These are phyloP conservation scores for Thuidium tamariscinum DNA, from an alignment of 225 moss, liverwort and hornwort genomes.

Conservation along the genomic window DNA sequence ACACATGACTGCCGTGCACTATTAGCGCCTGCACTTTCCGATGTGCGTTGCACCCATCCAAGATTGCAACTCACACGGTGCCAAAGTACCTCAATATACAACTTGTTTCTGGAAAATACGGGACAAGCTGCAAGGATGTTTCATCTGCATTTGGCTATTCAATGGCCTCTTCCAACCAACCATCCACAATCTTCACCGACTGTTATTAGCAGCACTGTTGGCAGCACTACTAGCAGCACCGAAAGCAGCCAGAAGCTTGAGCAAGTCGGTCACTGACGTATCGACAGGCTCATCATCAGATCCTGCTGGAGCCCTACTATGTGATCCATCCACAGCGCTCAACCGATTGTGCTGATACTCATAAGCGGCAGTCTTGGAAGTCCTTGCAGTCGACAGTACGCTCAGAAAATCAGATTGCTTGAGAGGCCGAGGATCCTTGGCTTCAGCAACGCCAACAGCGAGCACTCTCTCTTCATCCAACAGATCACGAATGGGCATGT, in stretches of 20 bases:
- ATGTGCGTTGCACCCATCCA: background rate
- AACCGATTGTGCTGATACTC: conserved; percentile 38
- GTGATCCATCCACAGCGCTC: conserved; percentile 11
- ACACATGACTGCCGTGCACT: background rate
- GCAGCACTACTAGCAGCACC: conserved; percentile 31
- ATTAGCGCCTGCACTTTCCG: background rate
- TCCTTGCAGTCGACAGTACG: conserved; percentile 25
- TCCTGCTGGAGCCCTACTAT: conserved; percentile 15
- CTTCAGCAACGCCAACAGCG: background rate
- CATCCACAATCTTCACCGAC: conserved; percentile 1
- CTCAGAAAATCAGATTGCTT: conserved; percentile 34
- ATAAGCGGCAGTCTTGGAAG: conserved; percentile 37
- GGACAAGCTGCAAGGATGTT: background rate
- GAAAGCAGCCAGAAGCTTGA: conserved; percentile 42
- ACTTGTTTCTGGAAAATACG: background rate
- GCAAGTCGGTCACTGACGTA: conserved; percentile 30
- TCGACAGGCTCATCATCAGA: conserved; percentile 22
- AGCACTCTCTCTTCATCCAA: conserved; percentile 29
- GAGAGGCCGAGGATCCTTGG: conserved; percentile 22
- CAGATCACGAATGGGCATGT: conserved; percentile 42
- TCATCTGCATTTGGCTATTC: background rate
- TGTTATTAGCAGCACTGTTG: conserved; percentile 15
- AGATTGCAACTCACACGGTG: background rate
- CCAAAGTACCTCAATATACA: background rate
- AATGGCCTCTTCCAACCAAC: background rate